Percentiles rank a stretch among this genome's conserved stretches.
phyloP scores from a whole-genome alignment of 257 asterid genomes.

The Gentiana straminea region DNA sequence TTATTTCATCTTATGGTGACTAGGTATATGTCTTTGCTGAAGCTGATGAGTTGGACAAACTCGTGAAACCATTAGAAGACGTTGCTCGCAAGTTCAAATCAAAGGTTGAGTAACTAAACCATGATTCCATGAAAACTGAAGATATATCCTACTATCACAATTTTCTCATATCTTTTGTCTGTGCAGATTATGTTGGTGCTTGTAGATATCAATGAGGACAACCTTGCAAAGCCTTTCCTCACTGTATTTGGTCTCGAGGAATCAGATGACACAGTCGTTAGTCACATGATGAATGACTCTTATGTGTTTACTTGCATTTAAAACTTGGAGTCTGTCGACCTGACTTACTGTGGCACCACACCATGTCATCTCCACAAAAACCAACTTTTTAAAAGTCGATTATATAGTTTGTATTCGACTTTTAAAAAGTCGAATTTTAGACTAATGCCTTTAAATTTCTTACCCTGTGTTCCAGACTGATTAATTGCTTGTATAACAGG shows the following conservation, averaged over 20 bases:
- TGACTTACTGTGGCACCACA: too few relatives aligned
- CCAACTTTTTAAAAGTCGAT: too few relatives aligned
- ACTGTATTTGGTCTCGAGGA: conserved; percentile 87
- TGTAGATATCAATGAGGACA: conserved; percentile 64
- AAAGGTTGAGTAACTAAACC: conserved; percentile 37
- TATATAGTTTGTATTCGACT: too few relatives aligned
- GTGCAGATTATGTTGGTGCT: conserved; percentile 72
- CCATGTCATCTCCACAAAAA: too few relatives aligned
- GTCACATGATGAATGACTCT: conserved; percentile 11
- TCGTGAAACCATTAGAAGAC: conserved; percentile 51
- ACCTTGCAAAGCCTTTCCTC: conserved; percentile 87
- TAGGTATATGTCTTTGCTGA: conserved; percentile 81
- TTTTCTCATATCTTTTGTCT: conserved; percentile 3
- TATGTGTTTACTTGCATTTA: not conserved
- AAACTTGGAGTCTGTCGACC: too few relatives aligned
- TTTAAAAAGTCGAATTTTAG: too few relatives aligned
- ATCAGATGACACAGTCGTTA: conserved; percentile 42
- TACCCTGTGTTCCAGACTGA: not conserved
- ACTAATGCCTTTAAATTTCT: conserved; percentile 5
- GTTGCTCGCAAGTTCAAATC: conserved; percentile 70
- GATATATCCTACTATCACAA: conserved; percentile 3
- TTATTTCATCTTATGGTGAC: conserved; percentile 12
- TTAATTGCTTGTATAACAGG: conserved; percentile 25
- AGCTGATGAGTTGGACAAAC: conserved; percentile 44
- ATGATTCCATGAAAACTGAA: not conserved